Percentiles rank a stretch among this genome's conserved stretches.
Conservation (phyloP, 2,329 filamentous ascomycete species). For the Sphaceloma murrayae region DNA sequence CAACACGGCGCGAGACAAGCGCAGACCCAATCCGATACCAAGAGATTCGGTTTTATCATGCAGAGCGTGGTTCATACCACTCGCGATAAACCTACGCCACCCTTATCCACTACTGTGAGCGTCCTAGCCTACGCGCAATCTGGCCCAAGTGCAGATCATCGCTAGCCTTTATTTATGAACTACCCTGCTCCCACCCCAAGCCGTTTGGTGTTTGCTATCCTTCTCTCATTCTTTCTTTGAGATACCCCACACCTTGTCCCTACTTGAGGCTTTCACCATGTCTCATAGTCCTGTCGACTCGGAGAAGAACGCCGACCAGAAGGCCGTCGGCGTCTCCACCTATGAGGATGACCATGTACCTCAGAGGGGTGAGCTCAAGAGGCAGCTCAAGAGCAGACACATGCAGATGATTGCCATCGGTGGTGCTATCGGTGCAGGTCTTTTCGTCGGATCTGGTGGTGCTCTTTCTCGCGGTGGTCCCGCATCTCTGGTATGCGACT, state of each 20-base stretch:
- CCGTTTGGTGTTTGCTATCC: neutral
- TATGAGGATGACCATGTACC: no score
- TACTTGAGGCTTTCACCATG: slow-evolving; percentile 8
- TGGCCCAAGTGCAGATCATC: slow-evolving; percentile 11
- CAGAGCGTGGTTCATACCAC: slow-evolving; percentile 12
- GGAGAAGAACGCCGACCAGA: slow-evolving; percentile 22
- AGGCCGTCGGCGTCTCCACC: slow-evolving; percentile 30
- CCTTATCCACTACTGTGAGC: slow-evolving; percentile 7
- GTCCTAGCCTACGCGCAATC: slow-evolving; percentile 9
- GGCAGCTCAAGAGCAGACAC: slow-evolving; percentile 27
- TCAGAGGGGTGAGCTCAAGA: slow-evolving; percentile 24
- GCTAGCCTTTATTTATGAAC: slow-evolving; percentile 15
- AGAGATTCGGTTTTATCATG: slow-evolving; percentile 15
- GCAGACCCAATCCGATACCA: slow-evolving; percentile 11
- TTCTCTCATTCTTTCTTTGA: neutral
- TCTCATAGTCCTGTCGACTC: slow-evolving; percentile 8
- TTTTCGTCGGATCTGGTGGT: slow-evolving; percentile 42
- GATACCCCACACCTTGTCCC: no score
- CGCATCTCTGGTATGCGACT: slow-evolving; percentile 30
- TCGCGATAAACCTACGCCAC: slow-evolving; percentile 15
- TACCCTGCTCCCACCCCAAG: neutral
- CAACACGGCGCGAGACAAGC: slow-evolving; percentile 14
- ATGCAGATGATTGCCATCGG: slow-evolving; percentile 32
- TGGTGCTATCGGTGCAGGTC: slow-evolving; percentile 38
- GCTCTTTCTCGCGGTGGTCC: slow-evolving; percentile 40